These are phyloP conservation scores for Chloromonas sp. DNA, from an alignment of 163 green algal genomes.

Conservation along the genomic window DNA sequence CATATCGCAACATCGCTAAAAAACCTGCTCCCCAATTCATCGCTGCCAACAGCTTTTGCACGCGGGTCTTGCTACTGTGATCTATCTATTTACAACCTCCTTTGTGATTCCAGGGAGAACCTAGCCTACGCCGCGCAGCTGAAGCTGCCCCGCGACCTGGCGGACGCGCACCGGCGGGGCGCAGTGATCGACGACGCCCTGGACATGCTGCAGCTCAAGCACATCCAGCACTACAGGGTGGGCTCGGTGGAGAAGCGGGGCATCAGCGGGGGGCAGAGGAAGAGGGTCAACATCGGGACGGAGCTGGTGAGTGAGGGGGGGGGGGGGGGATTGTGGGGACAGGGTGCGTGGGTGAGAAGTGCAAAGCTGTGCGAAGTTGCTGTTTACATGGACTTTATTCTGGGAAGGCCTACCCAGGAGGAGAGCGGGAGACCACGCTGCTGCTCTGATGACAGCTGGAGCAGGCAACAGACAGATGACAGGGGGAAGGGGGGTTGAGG, in stretches of 20 bases:
- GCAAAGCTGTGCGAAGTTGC: too few species aligned
- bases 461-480: too few species aligned
- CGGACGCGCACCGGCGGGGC: constrained; percentile 11
- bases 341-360: background rate
- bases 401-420: too few species aligned
- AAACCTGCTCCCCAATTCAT: too few species aligned
- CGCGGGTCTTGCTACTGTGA: too few species aligned
- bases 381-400: too few species aligned
- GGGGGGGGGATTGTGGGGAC: background rate
- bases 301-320: constrained; percentile 42
- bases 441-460: too few species aligned
- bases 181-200: constrained; percentile 37
- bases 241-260: constrained; percentile 46
- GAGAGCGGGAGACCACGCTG: too few species aligned
- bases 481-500: too few species aligned
- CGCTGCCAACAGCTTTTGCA: too few species aligned
- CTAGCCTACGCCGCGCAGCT: constrained; percentile 57
- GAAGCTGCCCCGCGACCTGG: constrained; percentile 29
- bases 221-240: constrained; percentile 45
- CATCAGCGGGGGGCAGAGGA: constrained; percentile 82
- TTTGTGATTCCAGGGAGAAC: constrained; percentile 48
- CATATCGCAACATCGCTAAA: too few species aligned
- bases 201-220: constrained; percentile 46
- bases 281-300: constrained; percentile 87
- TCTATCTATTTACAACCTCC: too few species aligned